Percentiles rank a stretch among this genome's conserved stretches.
Evolutionary conservation across 2,329 filamentous ascomycete genomes (phyloP).

Genomic region (Alternaria atra): DNA sequence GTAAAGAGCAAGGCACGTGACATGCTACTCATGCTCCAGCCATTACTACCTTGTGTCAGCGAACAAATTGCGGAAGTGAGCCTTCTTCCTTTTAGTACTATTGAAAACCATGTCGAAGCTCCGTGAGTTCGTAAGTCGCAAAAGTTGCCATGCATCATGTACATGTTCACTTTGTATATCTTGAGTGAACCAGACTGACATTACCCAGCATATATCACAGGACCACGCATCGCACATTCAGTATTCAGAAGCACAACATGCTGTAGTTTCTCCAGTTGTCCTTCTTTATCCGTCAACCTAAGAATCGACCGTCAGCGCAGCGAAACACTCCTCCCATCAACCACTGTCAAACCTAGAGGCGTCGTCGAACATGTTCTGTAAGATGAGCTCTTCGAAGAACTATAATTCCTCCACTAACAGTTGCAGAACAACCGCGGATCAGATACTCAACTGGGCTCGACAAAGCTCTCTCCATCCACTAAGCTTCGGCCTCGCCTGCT

Average conservation of each 20-base stretch:
- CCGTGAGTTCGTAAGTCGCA: not conserved
- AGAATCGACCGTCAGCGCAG: not conserved
- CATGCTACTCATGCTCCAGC: not conserved
- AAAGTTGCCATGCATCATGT: not conserved
- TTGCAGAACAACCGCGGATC: slow-evolving; percentile 77
- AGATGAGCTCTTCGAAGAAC: not conserved
- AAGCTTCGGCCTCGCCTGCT: slow-evolving; percentile 90
- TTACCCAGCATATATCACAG: not conserved
- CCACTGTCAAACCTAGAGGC: slow-evolving; percentile 6
- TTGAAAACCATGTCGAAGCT: not conserved
- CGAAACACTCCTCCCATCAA: slow-evolving; percentile 4
- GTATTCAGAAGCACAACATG: accelerated
- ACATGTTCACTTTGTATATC: not conserved
- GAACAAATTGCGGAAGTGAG: not conserved
- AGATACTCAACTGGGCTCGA: slow-evolving; percentile 85
- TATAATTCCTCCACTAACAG: not conserved
- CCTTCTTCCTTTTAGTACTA: not conserved
- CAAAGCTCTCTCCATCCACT: slow-evolving; percentile 89
- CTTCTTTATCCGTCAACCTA: not conserved
- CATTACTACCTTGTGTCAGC: not conserved
- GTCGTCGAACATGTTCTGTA: slow-evolving; percentile 24
- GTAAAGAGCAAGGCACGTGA: slow-evolving; percentile 3
- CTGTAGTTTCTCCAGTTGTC: not conserved
- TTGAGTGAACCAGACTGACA: not conserved
- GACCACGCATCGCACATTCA: not conserved